Conservation (phyloP, 116 monocot genomes). For the Cymodocea nodosa region DNA sequence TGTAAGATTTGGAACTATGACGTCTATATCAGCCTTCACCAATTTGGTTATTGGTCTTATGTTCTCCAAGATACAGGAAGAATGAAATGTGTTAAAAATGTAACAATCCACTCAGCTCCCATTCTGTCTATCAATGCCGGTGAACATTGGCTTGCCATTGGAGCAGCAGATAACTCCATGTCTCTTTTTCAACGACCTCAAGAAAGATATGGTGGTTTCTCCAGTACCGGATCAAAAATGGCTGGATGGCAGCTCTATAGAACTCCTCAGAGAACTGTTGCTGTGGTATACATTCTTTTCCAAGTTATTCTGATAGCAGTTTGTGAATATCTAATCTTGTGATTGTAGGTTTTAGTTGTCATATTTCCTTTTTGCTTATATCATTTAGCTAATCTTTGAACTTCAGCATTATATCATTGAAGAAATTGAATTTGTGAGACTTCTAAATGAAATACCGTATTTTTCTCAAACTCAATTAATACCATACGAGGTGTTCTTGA, state of each 20-base stretch:
- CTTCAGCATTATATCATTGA: no score
- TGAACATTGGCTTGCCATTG: slow-evolving; percentile 93
- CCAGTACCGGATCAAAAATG: slow-evolving; percentile 64
- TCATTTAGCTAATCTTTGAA: no score
- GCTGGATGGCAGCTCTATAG: slow-evolving; percentile 97
- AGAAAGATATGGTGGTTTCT: slow-evolving; percentile 87
- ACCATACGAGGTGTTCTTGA: no score
- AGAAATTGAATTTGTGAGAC: no score
- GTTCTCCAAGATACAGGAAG: slow-evolving; percentile 23
- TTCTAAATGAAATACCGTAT: no score
- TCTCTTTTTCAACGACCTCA: slow-evolving; percentile 93
- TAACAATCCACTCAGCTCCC: slow-evolving; percentile 66
- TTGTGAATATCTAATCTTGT: background rate
- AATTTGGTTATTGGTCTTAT: no score
- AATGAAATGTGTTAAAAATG: slow-evolving; percentile 79
- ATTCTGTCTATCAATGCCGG: slow-evolving; percentile 87
- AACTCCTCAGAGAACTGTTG: slow-evolving; percentile 84
- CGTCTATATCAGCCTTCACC: no score
- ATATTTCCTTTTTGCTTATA: no score
- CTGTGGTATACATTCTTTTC: slow-evolving; percentile 46
- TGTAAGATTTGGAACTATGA: no score
- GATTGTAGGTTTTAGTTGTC: background rate
- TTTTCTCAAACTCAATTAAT: no score
- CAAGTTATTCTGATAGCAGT: background rate
- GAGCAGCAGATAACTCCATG: slow-evolving; percentile 97